Evolutionary conservation across 345 rosid genomes (phyloP).

Genomic region (Hibiscus trionum): DNA sequence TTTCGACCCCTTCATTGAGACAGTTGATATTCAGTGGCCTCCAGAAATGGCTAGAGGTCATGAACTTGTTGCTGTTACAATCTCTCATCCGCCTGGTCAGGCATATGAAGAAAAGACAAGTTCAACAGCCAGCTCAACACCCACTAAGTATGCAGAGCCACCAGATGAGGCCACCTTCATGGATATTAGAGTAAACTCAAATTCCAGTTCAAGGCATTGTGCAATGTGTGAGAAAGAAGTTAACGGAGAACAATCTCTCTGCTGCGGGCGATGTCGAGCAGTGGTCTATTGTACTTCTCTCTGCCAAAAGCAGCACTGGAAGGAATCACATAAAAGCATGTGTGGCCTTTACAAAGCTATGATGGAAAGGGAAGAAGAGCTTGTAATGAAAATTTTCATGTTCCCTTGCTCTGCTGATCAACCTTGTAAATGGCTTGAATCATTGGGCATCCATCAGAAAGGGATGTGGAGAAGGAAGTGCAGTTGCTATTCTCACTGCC

Average conservation of each 20-base stretch:
- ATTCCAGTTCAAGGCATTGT: constrained; percentile 30
- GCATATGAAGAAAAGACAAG: constrained; percentile 44
- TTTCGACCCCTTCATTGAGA: constrained; percentile 60
- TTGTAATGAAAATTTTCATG: constrained; percentile 36
- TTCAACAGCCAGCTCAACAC: constrained; percentile 35
- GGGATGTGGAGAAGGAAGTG: constrained; percentile 68
- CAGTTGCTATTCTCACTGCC: constrained; percentile 39
- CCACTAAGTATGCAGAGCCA: constrained; percentile 36
- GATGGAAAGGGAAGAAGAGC: constrained; percentile 60
- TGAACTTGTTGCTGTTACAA: constrained; percentile 58
- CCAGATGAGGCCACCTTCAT: constrained; percentile 26
- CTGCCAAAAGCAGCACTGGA: constrained; percentile 54
- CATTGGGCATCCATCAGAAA: constrained; percentile 43
- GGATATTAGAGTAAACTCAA: constrained; percentile 23
- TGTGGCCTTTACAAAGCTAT: constrained; percentile 46
- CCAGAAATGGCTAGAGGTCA: constrained; percentile 43
- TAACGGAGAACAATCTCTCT: constrained; percentile 34
- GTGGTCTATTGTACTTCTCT: constrained; percentile 37
- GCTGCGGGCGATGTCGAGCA: constrained; percentile 45
- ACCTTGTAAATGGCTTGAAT: constrained; percentile 48
- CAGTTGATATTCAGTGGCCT: constrained; percentile 71
- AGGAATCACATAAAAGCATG: constrained; percentile 39
- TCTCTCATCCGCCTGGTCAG: constrained; percentile 53
- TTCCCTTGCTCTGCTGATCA: constrained; percentile 40
- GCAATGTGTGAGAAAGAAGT: constrained; percentile 42